These are phyloP conservation scores for Thermomucor indicae-seudaticae DNA, from an alignment of 371 early-diverging fungal genomes.

Conservation along the genomic window DNA sequence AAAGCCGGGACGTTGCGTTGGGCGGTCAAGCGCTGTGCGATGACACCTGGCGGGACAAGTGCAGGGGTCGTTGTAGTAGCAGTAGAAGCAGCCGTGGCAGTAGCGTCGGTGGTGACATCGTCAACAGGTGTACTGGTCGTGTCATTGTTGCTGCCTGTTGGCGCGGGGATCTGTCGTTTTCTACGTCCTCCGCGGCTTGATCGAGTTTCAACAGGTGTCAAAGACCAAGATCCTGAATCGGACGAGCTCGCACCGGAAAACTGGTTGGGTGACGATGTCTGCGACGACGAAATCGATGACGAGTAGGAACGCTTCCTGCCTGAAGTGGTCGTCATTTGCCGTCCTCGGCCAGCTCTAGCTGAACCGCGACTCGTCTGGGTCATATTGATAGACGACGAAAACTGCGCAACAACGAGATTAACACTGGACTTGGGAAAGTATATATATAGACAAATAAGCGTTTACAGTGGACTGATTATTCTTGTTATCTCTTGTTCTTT, in stretches of 20 bases:
- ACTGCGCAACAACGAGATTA: no score
- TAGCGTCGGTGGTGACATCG: background rate
- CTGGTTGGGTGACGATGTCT: background rate
- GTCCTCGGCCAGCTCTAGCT: background rate
- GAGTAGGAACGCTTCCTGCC: constrained; percentile 5
- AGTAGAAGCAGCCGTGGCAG: background rate
- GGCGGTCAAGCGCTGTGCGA: constrained; percentile 2
- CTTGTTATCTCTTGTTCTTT: no score
- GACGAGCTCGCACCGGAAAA: background rate
- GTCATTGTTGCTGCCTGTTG: background rate
- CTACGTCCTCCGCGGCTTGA: background rate
- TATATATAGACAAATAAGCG: no score
- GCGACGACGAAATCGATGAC: constrained; percentile 1
- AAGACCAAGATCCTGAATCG: background rate
- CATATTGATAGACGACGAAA: no score
- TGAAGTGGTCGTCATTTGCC: background rate
- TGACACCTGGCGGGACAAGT: no score
- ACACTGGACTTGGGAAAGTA: no score
- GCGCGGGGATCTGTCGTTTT: background rate
- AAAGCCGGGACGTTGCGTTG: constrained; percentile 76
- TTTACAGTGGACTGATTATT: no score
- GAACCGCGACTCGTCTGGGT: background rate
- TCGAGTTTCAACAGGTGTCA: background rate
- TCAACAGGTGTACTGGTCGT: background rate
- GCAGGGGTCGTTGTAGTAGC: background rate